phyloP scores from a whole-genome alignment of 108 stramenopile genomes.

The Discostella pseudostelligera region DNA sequence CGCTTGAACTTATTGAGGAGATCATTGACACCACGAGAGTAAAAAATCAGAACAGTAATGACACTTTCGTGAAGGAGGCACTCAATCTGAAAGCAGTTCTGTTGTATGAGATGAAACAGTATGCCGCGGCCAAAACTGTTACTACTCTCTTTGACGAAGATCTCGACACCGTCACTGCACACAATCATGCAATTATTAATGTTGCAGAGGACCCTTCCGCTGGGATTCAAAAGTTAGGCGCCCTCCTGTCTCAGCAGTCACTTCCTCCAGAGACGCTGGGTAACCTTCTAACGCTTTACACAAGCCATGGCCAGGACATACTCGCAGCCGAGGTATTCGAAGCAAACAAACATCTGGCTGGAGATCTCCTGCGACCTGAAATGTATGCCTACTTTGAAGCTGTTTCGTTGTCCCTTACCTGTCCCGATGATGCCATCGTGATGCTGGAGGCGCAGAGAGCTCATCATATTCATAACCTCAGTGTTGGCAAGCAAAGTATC shows the following conservation, averaged over 20 bases:
- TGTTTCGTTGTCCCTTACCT: conserved; percentile 64
- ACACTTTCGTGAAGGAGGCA: conserved; percentile 73
- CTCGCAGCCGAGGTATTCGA: conserved; percentile 79
- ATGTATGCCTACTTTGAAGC: conserved; percentile 83
- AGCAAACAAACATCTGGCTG: conserved; percentile 70
- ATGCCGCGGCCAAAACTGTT: conserved; percentile 63
- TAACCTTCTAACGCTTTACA: conserved; percentile 78
- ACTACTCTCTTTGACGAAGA: conserved; percentile 73
- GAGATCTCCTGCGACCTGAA: conserved; percentile 65
- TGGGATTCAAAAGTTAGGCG: conserved; percentile 77
- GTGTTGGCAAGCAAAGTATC: conserved; percentile 18
- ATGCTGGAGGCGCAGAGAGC: conserved; percentile 57
- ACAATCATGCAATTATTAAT: conserved; percentile 80
- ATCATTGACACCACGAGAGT: conserved; percentile 63
- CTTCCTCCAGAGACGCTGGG: conserved; percentile 86
- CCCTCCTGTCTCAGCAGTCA: conserved; percentile 67
- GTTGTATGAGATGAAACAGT: conserved; percentile 54
- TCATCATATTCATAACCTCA: conserved; percentile 44
- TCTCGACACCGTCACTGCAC: conserved; percentile 82
- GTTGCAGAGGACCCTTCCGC: conserved; percentile 61
- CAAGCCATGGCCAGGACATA: conserved; percentile 71
- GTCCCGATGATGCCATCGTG: conserved; percentile 71
- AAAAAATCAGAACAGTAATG: conserved; percentile 46
- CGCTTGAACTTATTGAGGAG: conserved; percentile 59
- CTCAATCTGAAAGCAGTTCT: conserved; percentile 89